Evolutionary conservation across 805 yeast genomes (phyloP), one percentile per base, ranked within the genome.

Genomic region (Candida odintsovae): DNA sequence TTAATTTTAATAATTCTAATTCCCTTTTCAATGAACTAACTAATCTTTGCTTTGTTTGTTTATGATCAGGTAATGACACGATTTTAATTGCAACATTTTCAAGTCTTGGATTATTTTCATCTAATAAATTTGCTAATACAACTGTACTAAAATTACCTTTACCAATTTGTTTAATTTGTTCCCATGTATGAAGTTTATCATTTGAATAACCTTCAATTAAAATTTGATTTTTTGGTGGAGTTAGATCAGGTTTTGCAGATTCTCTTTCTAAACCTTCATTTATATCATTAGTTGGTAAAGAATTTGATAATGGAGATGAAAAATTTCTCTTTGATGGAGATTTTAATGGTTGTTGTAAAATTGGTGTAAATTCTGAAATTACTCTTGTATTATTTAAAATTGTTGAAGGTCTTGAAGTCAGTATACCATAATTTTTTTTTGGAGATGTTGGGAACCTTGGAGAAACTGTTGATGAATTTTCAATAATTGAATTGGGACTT

Each of bases 21-120:
- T 94, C 99, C 50, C 98, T 72, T n/a, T 72, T 66, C 40, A 84
- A 62, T 0, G 87, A 78, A 48, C 77, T 75, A 56, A 83, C 84
- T 21, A 84, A 69, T 40, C 87, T 68, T 6, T 73, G 68, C 12
- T 73, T 61, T 4, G 76, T 65, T 5, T 75, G 76, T 28, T 64
- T 64, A 25, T 65, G 65, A 35, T 54, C 63, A 40, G 68, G 76
- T 53, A 63, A 65, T 16, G 65, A 65, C 6, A 80, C 72, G 39
- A 86, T 76, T 62, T 92, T 92, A 33, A 92, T 75, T 0, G 97
- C 97, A 4, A 82, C 83, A 22, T 59, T 45, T 3, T 42, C n/a
- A 15, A 55, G 46, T 6, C 3, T 1, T 22, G 38, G 22, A 13
- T 21, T 39, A 6, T 41, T 44, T 20, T 54, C 50, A 13, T 60